Base-by-base conservation (phyloP, 2,329 filamentous ascomycete species). In the Aspergillus flavus region DNA sequence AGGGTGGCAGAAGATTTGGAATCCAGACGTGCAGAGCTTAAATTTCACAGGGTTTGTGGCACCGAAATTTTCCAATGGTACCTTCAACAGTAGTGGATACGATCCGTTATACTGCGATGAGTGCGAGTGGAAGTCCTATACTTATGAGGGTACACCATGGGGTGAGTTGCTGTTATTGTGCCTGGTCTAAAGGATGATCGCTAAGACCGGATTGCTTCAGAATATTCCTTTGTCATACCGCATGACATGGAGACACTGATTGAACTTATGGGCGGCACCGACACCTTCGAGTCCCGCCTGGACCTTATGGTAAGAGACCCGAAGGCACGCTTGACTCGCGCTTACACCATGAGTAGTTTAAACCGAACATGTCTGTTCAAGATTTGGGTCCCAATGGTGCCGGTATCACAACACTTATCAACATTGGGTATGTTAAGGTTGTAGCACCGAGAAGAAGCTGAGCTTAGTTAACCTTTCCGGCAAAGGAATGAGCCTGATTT, bases 1-100 rank as follows among this genome's bases (percentile, higher is more conserved):
- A n/a, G 88, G 90, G 65, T 92, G 90, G 90, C 84, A 87, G 32
- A 90, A 89, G 69, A 88, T 91, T 64, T 92, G 88, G 89, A 87
- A 91, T 71, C 72, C 82, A 0, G 74, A 84, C 46, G 83, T 87
- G 30, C 79, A 79, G 3, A 86, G 86, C 0, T 80, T 89, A 0
- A 84, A 83, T 9, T 90, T 89, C 73, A 83, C 79, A 0, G 77
- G 78, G 60, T 69, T 79, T 66, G 76, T 92, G 12, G 88, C 88
- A 0, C 89, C 89, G 0, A 82, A 84, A 36, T 77, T 78, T 59
- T 72, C 80, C 14, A 80, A 82, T 60, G 81, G 83, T 2, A 76
- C 76, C 4, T 88, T 89, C 28, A 67, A 80, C 54, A 63, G 78
- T 62, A 80, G 79, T 69, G 70, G 59, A 0, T 78, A 76, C 66